Evolutionary conservation across 352 stramenopile genomes (phyloP).

Genomic region (Pythium apleroticum): DNA sequence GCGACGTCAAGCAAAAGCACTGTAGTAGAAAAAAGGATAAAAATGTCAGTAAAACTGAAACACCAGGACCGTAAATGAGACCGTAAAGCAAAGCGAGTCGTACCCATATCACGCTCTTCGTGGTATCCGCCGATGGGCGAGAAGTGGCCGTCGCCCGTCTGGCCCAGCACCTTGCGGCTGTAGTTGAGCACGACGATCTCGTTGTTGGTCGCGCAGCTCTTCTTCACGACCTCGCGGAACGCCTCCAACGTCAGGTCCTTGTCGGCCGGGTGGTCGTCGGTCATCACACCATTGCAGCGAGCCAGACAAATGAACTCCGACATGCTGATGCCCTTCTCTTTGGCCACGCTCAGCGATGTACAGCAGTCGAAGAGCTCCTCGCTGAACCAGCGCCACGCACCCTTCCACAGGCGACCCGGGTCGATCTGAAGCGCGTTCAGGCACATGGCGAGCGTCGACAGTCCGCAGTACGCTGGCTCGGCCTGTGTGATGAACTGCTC

Average conservation of each 20-base stretch:
- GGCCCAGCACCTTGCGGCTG: slow-evolving; percentile 85
- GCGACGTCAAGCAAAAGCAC: slow-evolving; percentile 96
- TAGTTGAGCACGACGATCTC: slow-evolving; percentile 94
- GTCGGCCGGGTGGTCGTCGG: slow-evolving; percentile 43
- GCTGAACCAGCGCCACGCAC: slow-evolving; percentile 80
- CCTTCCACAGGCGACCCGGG: slow-evolving; percentile 74
- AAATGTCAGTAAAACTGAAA: slow-evolving; percentile 3
- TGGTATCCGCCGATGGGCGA: slow-evolving; percentile 96
- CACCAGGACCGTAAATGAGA: not conserved
- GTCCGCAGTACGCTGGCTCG: slow-evolving; percentile 90
- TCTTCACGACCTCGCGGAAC: slow-evolving; percentile 69
- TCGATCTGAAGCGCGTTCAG: slow-evolving; percentile 80
- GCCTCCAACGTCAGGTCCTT: slow-evolving; percentile 51
- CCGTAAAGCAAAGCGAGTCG: not conserved
- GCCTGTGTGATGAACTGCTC: slow-evolving; percentile 91
- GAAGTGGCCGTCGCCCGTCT: slow-evolving; percentile 97
- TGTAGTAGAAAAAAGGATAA: slow-evolving; percentile 23
- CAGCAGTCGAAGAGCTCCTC: slow-evolving; percentile 85
- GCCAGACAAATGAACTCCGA: slow-evolving; percentile 71
- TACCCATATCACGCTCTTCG: slow-evolving; percentile 74
- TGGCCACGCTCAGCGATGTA: slow-evolving; percentile 64
- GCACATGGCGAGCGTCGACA: slow-evolving; percentile 85
- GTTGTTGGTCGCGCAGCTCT: slow-evolving; percentile 62
- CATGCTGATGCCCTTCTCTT: slow-evolving; percentile 73
- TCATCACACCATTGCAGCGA: slow-evolving; percentile 59